A percentile compares a stretch with the other conserved stretches of the same genome.
Conservation (phyloP, 2,329 filamentous ascomycete genomes). For the Lithohypha guttulata region DNA sequence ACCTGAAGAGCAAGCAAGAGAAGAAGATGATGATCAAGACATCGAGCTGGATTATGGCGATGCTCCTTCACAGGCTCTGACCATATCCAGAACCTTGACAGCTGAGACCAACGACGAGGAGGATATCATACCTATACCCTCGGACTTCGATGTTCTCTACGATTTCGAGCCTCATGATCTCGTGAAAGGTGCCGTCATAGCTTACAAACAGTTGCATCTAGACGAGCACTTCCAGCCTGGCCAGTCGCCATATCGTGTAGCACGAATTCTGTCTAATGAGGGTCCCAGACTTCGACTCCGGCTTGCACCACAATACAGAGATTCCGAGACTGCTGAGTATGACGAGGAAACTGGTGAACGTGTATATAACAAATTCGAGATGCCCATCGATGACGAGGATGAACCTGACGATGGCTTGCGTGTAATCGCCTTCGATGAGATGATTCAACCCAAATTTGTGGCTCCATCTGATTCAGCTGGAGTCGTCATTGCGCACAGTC, state of each 20-base stretch:
- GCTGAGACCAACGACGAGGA: conserved; percentile 9
- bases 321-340: conserved; percentile 40
- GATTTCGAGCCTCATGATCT: conserved; percentile 27
- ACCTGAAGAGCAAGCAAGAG: conserved; percentile 24
- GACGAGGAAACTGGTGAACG: conserved; percentile 60
- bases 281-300: conserved; percentile 48
- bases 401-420: conserved; percentile 50
- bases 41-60: conserved; percentile 9
- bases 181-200: conserved; percentile 32
- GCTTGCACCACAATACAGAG: conserved; percentile 59
- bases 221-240: conserved; percentile 38
- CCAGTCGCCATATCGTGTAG: conserved; percentile 51
- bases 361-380: conserved; percentile 68
- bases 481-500: not conserved
- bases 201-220: conserved; percentile 38
- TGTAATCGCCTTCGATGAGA: conserved; percentile 48
- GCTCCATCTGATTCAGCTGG: not conserved
- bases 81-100: conserved; percentile 11
- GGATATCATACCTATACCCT: conserved; percentile 25
- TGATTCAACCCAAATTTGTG: conserved; percentile 59
- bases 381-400: conserved; percentile 48
- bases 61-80: conserved; percentile 14
- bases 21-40: conserved; percentile 33
- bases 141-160: conserved; percentile 56
- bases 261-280: conserved; percentile 48